Percentiles rank a stretch among this genome's conserved stretches.
phyloP scores from a whole-genome alignment of 2,329 filamentous ascomycete species.

The Pseudovirgaria hyperparasitica region DNA sequence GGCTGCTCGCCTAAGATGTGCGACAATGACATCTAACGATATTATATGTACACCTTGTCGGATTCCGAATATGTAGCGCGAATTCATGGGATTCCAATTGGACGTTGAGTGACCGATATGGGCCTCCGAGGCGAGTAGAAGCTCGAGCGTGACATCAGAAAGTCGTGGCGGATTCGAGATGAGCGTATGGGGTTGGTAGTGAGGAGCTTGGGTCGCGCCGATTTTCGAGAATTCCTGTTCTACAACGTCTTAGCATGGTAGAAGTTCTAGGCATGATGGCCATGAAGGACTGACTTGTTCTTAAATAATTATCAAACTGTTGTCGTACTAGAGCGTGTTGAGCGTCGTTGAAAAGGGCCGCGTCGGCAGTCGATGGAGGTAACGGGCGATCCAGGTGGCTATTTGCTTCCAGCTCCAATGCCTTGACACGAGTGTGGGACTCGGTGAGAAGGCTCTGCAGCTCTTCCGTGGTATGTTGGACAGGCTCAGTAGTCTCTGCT shows the following conservation, averaged over 20 bases:
- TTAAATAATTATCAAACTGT: too few species aligned
- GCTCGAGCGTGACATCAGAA: slow-evolving; percentile 75
- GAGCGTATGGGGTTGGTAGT: slow-evolving; percentile 55
- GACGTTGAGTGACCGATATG: slow-evolving; percentile 76
- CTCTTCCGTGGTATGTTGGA: too few species aligned
- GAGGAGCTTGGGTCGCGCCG: slow-evolving; percentile 28
- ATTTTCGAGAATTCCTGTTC: slow-evolving; percentile 22
- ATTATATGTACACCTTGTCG: slow-evolving; percentile 87
- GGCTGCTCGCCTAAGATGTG: slow-evolving; percentile 84
- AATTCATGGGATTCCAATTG: slow-evolving; percentile 89
- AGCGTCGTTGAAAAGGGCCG: too few species aligned
- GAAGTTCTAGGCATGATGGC: too few species aligned
- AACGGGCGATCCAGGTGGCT: too few species aligned
- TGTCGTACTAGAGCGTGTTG: too few species aligned
- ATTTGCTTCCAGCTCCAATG: too few species aligned
- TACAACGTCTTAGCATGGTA: slow-evolving; percentile 9
- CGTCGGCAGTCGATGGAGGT: too few species aligned
- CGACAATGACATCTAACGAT: slow-evolving; percentile 74
- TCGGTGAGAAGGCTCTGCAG: too few species aligned
- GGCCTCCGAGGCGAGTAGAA: slow-evolving; percentile 45
- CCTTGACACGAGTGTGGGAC: too few species aligned
- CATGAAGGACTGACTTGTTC: too few species aligned
- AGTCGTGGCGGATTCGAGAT: slow-evolving; percentile 61
- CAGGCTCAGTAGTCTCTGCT: too few species aligned
- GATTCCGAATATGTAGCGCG: slow-evolving; percentile 86